A percentile compares a stretch with the other conserved stretches of the same genome.
phyloP scores from a whole-genome alignment of 2,329 filamentous ascomycete genomes.

The Fusarium tanahbumbuense region DNA sequence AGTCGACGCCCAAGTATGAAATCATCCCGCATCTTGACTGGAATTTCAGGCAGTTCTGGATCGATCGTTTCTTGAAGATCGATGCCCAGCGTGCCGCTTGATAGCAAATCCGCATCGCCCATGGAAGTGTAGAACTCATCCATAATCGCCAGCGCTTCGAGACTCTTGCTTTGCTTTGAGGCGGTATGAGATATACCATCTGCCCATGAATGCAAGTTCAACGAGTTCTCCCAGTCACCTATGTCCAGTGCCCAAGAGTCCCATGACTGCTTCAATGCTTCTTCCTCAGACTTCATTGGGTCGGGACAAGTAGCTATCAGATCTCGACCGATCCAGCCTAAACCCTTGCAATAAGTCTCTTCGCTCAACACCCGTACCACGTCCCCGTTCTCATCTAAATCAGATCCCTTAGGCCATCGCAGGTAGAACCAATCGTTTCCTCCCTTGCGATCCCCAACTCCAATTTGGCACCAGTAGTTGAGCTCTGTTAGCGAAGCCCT shows the following conservation, averaged over 20 bases:
- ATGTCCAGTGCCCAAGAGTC: constrained; percentile 75
- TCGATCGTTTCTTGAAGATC: constrained; percentile 67
- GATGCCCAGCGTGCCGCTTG: constrained; percentile 59
- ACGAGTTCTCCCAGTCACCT: constrained; percentile 64
- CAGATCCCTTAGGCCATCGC: constrained; percentile 77
- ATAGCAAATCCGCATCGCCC: constrained; percentile 74
- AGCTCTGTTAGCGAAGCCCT: constrained; percentile 85
- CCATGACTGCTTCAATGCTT: constrained; percentile 73
- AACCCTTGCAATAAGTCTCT: constrained; percentile 79
- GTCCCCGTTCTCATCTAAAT: constrained; percentile 74
- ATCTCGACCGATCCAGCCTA: constrained; percentile 81
- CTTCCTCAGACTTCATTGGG: constrained; percentile 64
- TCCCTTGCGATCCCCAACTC: constrained; percentile 86
- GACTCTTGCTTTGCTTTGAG: constrained; percentile 40
- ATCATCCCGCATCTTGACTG: constrained; percentile 61
- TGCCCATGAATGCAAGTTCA: constrained; percentile 56
- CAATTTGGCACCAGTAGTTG: constrained; percentile 97
- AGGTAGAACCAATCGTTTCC: constrained; percentile 92
- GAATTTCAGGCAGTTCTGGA: constrained; percentile 68
- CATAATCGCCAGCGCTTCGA: constrained; percentile 60
- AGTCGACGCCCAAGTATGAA: constrained; percentile 61
- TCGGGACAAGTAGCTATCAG: constrained; percentile 53
- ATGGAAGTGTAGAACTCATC: constrained; percentile 67
- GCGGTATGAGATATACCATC: constrained; percentile 34
- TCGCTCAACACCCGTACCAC: constrained; percentile 83